Evolutionary conservation across 495 filamentous ascomycete genomes (phyloP), one percentile per base, ranked within the genome.

Genomic region (Aspergillus avenaceus): DNA sequence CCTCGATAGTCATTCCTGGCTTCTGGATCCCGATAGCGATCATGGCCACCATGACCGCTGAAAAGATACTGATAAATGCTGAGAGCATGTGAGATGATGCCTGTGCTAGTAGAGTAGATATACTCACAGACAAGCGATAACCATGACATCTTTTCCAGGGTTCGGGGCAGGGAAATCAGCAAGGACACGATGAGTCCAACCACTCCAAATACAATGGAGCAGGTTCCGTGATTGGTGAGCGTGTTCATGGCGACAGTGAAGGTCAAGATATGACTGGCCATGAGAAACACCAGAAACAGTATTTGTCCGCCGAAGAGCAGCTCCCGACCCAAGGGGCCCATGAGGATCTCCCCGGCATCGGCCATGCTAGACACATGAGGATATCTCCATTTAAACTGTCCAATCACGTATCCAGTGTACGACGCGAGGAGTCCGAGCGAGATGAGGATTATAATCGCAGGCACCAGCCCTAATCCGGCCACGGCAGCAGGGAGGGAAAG

Each of bases 401-500:
- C 84, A 48, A 89, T 74, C 29, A 87, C 75, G 50, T 81, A 85
- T 54, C 83, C 83, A 16, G 83, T 84, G 66, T 88, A 90, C 25
- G 81, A 80, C 27, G 84, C 79, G 8, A 86, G 40, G 21, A 84
- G 48, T 8, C 85, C 85, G 12, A 86, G 56, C 12, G 61, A 55
- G 38, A 84, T 64, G 82, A 88, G 43, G 75, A 83, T 74, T n/a
- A 84, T 50, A 8, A 84, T 49, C 13, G 82, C 83, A 16, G 56
- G 56, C 18, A 82, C 72, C 65, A 85, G 74, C 11, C 82, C 82
- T 8, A 85, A 55, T 1, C 67, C 64, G 6, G 82, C 80, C 28
- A 84, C 77, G 21, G 73, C 75, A 2, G 60, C 53, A 2, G 81
- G 82, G n/a, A 85, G 70, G 43, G 75, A 75, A 40, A 85, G 68